Percentiles rank a stretch among this genome's conserved stretches.
phyloP scores from a whole-genome alignment of 768 basidiomycete species.

The Lepiota venenata region DNA sequence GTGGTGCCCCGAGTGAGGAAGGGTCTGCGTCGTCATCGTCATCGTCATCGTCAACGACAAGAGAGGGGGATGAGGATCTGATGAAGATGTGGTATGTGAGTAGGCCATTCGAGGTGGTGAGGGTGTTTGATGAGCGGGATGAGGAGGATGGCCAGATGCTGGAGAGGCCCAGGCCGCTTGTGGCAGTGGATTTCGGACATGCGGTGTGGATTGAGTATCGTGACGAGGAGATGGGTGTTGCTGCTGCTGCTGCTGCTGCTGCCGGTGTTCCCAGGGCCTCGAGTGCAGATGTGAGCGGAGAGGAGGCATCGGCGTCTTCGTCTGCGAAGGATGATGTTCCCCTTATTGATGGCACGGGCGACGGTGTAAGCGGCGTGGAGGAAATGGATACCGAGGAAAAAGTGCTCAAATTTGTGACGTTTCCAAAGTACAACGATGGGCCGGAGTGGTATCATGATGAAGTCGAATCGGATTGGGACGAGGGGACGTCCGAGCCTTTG shows the following conservation, averaged over 20 bases:
- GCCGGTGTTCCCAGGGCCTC: background rate
- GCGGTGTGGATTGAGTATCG: slow-evolving; percentile 77
- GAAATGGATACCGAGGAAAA: slow-evolving; percentile 6
- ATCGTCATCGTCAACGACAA: background rate
- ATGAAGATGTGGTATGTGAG: slow-evolving; percentile 72
- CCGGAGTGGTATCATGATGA: too few relatives aligned
- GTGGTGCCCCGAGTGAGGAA: slow-evolving; percentile 1
- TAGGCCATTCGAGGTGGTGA: slow-evolving; percentile 69
- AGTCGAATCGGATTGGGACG: too few relatives aligned
- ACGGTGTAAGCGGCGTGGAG: background rate
- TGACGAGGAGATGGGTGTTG: slow-evolving; percentile 26
- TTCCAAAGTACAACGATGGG: slow-evolving; percentile 9
- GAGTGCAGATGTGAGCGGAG: background rate
- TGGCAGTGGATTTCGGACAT: slow-evolving; percentile 87
- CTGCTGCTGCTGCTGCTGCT: background rate
- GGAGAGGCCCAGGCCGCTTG: slow-evolving; percentile 61
- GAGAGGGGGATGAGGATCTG: slow-evolving; percentile 42
- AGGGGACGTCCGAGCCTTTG: too few relatives aligned
- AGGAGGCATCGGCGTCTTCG: background rate
- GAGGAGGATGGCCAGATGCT: slow-evolving; percentile 30
- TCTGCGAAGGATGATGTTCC: background rate
- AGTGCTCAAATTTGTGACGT: slow-evolving; percentile 10
- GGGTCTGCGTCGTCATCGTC: too few relatives aligned
- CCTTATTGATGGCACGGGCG: background rate
- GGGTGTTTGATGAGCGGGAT: slow-evolving; percentile 49